These are phyloP conservation scores for Hypomyces perniciosus DNA, from an alignment of 2,329 filamentous ascomycete genomes.

Conservation along the genomic window DNA sequence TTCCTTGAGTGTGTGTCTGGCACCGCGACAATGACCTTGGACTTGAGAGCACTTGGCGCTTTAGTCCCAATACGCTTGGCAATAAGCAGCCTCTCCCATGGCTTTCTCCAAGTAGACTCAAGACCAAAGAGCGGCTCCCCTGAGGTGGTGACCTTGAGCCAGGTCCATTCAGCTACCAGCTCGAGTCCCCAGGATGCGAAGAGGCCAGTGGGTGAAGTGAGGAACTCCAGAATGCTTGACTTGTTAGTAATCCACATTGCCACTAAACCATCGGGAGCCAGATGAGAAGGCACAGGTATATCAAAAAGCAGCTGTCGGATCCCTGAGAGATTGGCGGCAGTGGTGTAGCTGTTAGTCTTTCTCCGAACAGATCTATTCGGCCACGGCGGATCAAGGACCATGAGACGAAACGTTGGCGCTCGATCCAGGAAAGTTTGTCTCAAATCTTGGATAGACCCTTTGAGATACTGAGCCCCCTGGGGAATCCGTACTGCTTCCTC, in stretches of 20 bases:
- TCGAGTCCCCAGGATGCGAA: constrained; percentile 63
- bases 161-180: constrained; percentile 65
- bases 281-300: constrained; percentile 50
- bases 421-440: constrained; percentile 34
- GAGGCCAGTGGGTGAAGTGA: constrained; percentile 46
- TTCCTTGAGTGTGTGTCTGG: constrained; percentile 76
- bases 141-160: constrained; percentile 63
- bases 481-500: constrained; percentile 28
- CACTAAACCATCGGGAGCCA: constrained; percentile 52
- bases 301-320: constrained; percentile 44
- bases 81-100: constrained; percentile 69
- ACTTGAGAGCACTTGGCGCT: constrained; percentile 18
- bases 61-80: constrained; percentile 38
- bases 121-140: constrained; percentile 61
- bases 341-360: constrained; percentile 45
- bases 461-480: constrained; percentile 38
- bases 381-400: constrained; percentile 75
- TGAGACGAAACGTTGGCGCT: constrained; percentile 55
- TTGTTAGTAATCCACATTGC: constrained; percentile 78
- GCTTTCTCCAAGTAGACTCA: constrained; percentile 61
- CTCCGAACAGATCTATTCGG: constrained; percentile 68
- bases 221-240: constrained; percentile 48
- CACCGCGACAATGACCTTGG: constrained; percentile 60
- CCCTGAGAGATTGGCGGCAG: constrained; percentile 39
- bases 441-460: constrained; percentile 41